Percentiles rank a stretch among this genome's conserved stretches.
These are phyloP conservation scores for Cladosporium sp. DNA, from an alignment of 2,329 filamentous ascomycete genomes.

Conservation along the genomic window DNA sequence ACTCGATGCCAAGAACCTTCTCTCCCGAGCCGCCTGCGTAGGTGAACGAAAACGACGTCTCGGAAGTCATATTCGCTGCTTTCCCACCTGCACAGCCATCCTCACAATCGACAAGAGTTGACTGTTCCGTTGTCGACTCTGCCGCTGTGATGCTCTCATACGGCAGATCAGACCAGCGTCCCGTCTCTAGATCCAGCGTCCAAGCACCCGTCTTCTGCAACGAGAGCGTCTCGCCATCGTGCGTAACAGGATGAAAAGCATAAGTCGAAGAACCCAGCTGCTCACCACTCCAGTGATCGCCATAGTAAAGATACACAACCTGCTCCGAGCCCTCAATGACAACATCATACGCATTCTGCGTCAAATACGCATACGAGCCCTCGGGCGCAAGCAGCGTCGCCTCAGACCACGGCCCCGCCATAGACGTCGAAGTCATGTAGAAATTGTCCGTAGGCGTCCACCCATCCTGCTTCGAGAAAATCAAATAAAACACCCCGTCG, in stretches of 20 bases:
- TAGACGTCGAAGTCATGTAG: constrained; percentile 54
- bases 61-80: constrained; percentile 21
- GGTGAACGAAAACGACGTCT: constrained; percentile 20
- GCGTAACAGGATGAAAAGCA: constrained; percentile 24
- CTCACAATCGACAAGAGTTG: constrained; percentile 17
- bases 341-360: constrained; percentile 58
- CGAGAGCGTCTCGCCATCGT: constrained; percentile 17
- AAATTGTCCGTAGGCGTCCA: constrained; percentile 62
- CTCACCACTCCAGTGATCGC: constrained; percentile 60
- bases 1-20: constrained; percentile 21
- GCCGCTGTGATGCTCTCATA: constrained; percentile 19
- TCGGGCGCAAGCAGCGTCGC: constrained; percentile 56
- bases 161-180: constrained; percentile 21
- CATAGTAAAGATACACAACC: constrained; percentile 52
- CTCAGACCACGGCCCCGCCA: constrained; percentile 56
- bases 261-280: constrained; percentile 43
- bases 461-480: constrained; percentile 45
- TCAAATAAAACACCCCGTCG: constrained; percentile 59
- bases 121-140: constrained; percentile 17
- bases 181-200: constrained; percentile 22
- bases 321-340: constrained; percentile 37
- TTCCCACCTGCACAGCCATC: constrained; percentile 18
- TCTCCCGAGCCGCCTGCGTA: constrained; percentile 18
- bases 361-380: constrained; percentile 55
- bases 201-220: constrained; percentile 24